Evolutionary conservation across 1,284 basidiomycete genomes (phyloP).

Genomic region (Cryptococcus deneoformans): DNA sequence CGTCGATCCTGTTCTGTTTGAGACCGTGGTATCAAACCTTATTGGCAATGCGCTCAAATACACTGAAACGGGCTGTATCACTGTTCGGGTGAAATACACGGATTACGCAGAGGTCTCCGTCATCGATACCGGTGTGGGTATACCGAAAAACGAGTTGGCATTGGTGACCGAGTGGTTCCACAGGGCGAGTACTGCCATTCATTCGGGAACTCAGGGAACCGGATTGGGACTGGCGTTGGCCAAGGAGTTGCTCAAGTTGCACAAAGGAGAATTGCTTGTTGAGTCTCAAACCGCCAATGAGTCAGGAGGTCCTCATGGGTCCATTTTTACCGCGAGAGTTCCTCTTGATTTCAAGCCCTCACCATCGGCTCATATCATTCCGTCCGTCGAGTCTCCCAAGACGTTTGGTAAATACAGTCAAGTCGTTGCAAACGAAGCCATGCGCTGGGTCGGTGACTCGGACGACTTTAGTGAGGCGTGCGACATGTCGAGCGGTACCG

Average conservation of each 20-base stretch:
- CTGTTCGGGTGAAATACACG: conserved; percentile 28
- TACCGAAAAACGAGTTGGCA: conserved; percentile 30
- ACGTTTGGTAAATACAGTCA: conserved; percentile 28
- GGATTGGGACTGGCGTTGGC: conserved; percentile 38
- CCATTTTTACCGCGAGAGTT: conserved; percentile 24
- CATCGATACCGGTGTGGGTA: conserved; percentile 50
- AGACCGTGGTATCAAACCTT: conserved; percentile 47
- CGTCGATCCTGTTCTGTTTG: conserved; percentile 47
- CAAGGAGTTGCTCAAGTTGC: conserved; percentile 49
- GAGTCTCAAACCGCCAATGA: conserved; percentile 23
- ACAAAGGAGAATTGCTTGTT: conserved; percentile 48
- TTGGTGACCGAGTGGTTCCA: conserved; percentile 33
- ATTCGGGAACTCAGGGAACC: conserved; percentile 25
- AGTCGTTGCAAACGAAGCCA: conserved; percentile 36
- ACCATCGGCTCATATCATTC: too few species aligned
- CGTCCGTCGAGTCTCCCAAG: too few species aligned
- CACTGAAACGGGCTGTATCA: conserved; percentile 35
- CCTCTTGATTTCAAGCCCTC: conserved; percentile 8
- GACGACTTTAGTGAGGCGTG: conserved; percentile 20
- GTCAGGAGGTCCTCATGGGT: conserved; percentile 30
- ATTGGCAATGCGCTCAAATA: conserved; percentile 48
- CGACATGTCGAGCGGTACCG: conserved; percentile 4
- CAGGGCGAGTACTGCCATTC: conserved; percentile 26
- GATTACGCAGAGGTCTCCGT: conserved; percentile 36
- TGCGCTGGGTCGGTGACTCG: conserved; percentile 26